Conservation (phyloP, 2,329 filamentous ascomycete species). For the Xylaria digitata region DNA sequence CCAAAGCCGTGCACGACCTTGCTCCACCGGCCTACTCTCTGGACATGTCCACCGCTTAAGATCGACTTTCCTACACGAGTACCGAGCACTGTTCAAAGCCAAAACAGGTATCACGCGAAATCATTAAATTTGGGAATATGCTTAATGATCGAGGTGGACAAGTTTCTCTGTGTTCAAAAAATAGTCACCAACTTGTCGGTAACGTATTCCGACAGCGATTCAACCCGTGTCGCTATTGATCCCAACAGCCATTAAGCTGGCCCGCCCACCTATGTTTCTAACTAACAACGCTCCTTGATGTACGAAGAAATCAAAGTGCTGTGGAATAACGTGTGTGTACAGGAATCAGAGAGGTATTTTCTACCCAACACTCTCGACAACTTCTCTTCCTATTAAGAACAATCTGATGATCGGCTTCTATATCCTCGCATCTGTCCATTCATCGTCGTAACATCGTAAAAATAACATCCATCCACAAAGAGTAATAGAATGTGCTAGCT, state of each 20-base stretch:
- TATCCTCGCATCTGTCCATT: slow-evolving; percentile 32
- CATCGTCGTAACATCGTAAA: slow-evolving; percentile 49
- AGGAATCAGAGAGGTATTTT: slow-evolving; percentile 30
- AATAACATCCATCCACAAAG: slow-evolving; percentile 10
- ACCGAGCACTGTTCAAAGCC: not conserved
- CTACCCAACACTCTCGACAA: slow-evolving; percentile 37
- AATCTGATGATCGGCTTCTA: slow-evolving; percentile 40
- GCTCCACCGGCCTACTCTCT: not conserved
- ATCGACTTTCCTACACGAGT: too few species aligned
- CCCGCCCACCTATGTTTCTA: slow-evolving; percentile 15
- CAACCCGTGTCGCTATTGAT: slow-evolving; percentile 15
- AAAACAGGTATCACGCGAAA: not conserved
- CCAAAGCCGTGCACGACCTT: too few species aligned
- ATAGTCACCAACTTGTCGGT: not conserved
- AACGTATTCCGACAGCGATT: slow-evolving; percentile 29
- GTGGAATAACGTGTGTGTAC: slow-evolving; percentile 31
- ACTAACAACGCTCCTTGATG: slow-evolving; percentile 30
- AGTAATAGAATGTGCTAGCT: slow-evolving; percentile 4
- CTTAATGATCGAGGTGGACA: not conserved
- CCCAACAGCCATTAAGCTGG: slow-evolving; percentile 9
- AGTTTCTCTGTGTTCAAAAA: slow-evolving; percentile 15
- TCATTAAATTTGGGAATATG: not conserved
- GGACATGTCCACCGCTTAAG: too few species aligned
- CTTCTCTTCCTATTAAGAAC: slow-evolving; percentile 33
- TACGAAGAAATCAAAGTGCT: slow-evolving; percentile 26